Evolutionary conservation across 75 land plant species (phyloP).

Genomic region (Chamaecyparis obtusa): DNA sequence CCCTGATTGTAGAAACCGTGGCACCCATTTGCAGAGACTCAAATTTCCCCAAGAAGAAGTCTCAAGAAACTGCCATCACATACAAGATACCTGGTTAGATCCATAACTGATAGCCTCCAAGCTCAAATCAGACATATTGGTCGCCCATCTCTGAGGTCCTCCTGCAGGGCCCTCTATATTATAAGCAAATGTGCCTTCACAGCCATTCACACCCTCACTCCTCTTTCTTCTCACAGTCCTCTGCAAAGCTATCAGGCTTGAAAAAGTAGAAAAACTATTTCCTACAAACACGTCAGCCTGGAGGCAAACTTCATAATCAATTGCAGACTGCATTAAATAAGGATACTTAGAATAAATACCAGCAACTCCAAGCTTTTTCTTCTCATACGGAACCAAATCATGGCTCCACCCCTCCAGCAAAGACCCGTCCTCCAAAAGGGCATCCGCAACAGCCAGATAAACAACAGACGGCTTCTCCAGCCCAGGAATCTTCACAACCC

Average conservation of each 20-base stretch:
- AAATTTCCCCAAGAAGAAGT: neutral
- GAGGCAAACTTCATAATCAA: slow-evolving; percentile 83
- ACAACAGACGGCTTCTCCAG: slow-evolving; percentile 48
- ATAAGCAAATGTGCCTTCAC: slow-evolving; percentile 73
- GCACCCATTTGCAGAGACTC: neutral
- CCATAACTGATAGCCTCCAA: slow-evolving; percentile 77
- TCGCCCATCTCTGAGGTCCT: slow-evolving; percentile 63
- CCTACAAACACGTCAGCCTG: slow-evolving; percentile 77
- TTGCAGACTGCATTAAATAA: slow-evolving; percentile 78
- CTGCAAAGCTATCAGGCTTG: slow-evolving; percentile 73
- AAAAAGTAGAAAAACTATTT: slow-evolving; percentile 92
- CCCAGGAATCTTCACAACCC: slow-evolving; percentile 51
- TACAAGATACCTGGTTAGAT: slow-evolving; percentile 50
- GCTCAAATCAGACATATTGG: slow-evolving; percentile 64
- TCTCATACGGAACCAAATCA: no score
- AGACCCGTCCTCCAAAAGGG: slow-evolving; percentile 55
- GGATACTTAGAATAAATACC: slow-evolving; percentile 58
- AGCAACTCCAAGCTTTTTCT: slow-evolving; percentile 9
- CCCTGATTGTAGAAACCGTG: neutral
- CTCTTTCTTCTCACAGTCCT: slow-evolving; percentile 61
- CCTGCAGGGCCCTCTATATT: slow-evolving; percentile 47
- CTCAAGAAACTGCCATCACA: neutral
- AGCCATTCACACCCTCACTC: slow-evolving; percentile 20
- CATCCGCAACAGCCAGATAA: slow-evolving; percentile 87
- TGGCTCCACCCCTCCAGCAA: slow-evolving; percentile 25